Evolutionary conservation across 805 yeast genomes (phyloP), one percentile per base, ranked within the genome.

Genomic region (Lachancea thermotolerans): DNA sequence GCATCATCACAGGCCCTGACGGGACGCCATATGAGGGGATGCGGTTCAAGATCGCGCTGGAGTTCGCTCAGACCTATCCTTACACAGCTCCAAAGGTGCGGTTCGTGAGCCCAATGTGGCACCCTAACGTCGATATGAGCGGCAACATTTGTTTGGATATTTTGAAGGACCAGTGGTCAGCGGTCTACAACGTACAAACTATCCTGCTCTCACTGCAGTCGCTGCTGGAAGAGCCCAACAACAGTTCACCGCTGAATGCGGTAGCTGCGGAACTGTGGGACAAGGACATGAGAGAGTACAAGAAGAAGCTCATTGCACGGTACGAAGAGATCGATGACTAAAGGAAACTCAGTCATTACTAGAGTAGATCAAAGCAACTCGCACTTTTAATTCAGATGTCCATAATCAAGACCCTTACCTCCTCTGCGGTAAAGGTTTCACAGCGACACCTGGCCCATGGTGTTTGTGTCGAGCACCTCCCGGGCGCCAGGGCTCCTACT

Each of bases 81-180:
- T 77, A 72, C 56, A 59, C 68, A 2, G 79, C 85, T 3, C 85
- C 85, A 21, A 62, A 62, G 27, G 73, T 80, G 56, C 70, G 64
- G 52, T 80, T 80, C 56, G 71, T 69, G 29, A 72, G 79, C 36
- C 82, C 83, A 14, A 73, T 78, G 73, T 77, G 78, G 72, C 85
- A 79, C 55, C 85, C 85, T 25, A 79, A 80, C 56, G 77, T 79
- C 49, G 82, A 78, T 52, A 73, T 75, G 69, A 66, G 73, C 44
- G 85, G 85, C n/a, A 73, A 77, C 49, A 81, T 80, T 48, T 80
- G 85, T 51, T 66, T 79, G 37, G 82, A 79, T 57, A 79, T 80
- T 43, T 67, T 80, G 58, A 78, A 79, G 57, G 82, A 78, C 42
- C 70, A 78, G 50, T 80, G 85, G 85, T 72, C 79, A 42, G 83